phyloP scores from a whole-genome alignment of 164 flowering plant genomes.

The Protea cynaroides region DNA sequence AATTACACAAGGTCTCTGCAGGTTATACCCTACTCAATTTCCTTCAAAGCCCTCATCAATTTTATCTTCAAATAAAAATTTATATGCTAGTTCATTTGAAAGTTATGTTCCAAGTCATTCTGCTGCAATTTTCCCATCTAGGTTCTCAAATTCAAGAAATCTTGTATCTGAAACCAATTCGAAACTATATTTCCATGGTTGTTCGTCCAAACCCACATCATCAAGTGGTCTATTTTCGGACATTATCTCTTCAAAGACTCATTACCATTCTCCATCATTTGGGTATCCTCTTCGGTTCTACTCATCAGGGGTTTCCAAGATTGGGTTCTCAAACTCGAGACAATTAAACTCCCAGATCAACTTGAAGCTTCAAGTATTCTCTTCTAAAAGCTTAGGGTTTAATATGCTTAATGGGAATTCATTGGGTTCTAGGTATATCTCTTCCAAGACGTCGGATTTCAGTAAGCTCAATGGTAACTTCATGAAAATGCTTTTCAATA shows the following conservation, averaged over 20 bases:
- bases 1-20: constrained; percentile 23
- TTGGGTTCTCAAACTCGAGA: constrained; percentile 7
- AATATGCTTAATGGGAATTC: constrained; percentile 4
- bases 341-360: constrained; percentile 5
- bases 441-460: constrained; percentile 18
- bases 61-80: not conserved
- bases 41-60: constrained; percentile 4
- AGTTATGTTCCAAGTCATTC: constrained; percentile 3
- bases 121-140: constrained; percentile 6
- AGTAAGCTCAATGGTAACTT: constrained; percentile 23
- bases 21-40: constrained; percentile 11
- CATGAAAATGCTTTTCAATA: constrained; percentile 32
- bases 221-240: constrained; percentile 4
- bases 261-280: not conserved
- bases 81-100: not conserved
- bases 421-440: constrained; percentile 32
- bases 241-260: not conserved
- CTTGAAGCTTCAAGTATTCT: constrained; percentile 9
- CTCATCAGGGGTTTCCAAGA: constrained; percentile 1
- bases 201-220: constrained; percentile 2
- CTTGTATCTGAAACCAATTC: constrained; percentile 1
- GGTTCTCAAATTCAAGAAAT: constrained; percentile 3
- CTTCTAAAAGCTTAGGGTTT: constrained; percentile 10
- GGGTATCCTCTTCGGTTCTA: constrained; percentile 4
- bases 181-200: not conserved